A percentile compares a stretch with the other conserved stretches of the same genome.
phyloP scores from a whole-genome alignment of 2,329 filamentous ascomycete species.

The Xylogone sp. region DNA sequence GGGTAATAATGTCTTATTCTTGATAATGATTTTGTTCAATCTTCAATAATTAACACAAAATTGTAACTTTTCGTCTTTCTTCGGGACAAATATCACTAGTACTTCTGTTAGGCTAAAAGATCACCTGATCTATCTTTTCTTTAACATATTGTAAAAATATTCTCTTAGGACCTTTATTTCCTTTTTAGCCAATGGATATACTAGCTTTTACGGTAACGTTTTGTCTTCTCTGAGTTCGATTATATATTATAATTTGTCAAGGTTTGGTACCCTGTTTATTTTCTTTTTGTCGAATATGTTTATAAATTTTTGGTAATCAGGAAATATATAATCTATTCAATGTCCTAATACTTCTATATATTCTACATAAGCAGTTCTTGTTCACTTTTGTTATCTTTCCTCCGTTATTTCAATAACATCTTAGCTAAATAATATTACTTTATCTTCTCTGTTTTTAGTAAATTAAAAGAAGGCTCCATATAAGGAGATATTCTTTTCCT shows the following conservation, averaged over 20 bases:
- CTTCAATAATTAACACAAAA: constrained; percentile 33
- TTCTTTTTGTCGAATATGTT: background rate
- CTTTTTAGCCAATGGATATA: constrained; percentile 9
- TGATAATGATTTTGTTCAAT: constrained; percentile 31
- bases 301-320: background rate
- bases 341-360: background rate
- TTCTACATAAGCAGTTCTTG: no score
- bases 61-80: constrained; percentile 25
- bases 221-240: background rate
- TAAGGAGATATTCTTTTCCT: background rate
- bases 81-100: constrained; percentile 27
- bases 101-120: constrained; percentile 13
- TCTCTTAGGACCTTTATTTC: constrained; percentile 11
- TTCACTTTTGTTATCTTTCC: no score
- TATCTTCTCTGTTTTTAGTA: background rate
- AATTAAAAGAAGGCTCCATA: background rate
- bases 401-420: no score
- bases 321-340: background rate
- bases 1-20: constrained; percentile 29
- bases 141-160: constrained; percentile 16
- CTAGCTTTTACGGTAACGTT: constrained; percentile 1
- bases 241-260: background rate
- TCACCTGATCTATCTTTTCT: constrained; percentile 14
- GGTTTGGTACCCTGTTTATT: background rate
- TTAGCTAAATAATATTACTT: no score